Conservation (phyloP, 257 asterid genomes). For the Solanum piurae region DNA sequence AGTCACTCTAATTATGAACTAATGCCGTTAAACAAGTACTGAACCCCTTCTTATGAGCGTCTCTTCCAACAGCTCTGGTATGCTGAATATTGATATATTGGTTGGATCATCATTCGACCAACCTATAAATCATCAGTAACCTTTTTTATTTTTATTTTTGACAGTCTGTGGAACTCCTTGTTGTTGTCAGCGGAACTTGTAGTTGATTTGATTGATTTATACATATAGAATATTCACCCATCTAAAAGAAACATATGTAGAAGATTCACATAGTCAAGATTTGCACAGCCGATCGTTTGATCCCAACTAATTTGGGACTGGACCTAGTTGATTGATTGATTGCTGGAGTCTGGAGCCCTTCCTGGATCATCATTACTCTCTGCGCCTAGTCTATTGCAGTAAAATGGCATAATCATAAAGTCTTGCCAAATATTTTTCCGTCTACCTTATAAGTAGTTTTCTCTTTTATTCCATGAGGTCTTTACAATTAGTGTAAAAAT, state of each 20-base stretch:
- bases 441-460: not conserved
- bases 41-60: not conserved
- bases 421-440: not conserved
- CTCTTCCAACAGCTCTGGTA: not conserved
- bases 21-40: not conserved
- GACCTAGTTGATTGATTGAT: not conserved
- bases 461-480: not conserved
- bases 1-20: not conserved
- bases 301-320: not conserved
- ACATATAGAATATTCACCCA: not conserved
- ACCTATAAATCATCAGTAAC: not conserved
- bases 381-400: not conserved
- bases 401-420: not conserved
- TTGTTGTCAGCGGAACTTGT: not conserved
- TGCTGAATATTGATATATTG: not conserved
- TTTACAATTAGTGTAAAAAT: not conserved
- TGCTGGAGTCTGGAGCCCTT: not conserved
- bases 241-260: not conserved
- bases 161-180: not conserved
- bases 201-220: not conserved
- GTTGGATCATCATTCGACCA: not conserved
- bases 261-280: not conserved
- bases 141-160: not conserved
- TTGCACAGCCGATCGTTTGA: not conserved
- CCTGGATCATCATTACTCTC: not conserved